phyloP scores from a whole-genome alignment of 2,329 filamentous ascomycete species.

The Sclerotinia spermophila region DNA sequence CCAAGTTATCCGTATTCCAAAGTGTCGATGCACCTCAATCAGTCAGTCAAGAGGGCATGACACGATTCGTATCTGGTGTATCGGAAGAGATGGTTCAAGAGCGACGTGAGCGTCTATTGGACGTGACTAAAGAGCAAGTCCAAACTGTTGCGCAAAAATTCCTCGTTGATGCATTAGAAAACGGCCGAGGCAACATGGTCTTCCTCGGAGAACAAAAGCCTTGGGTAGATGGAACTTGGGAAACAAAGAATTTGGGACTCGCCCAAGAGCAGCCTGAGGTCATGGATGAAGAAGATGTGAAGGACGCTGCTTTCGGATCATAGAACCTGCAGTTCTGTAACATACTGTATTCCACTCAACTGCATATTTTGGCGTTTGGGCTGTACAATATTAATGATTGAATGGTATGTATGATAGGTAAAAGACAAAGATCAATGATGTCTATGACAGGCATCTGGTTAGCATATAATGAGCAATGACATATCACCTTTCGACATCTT shows the following conservation, averaged over 20 bases:
- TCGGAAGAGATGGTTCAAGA: slow-evolving; percentile 85
- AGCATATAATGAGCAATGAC: slow-evolving; percentile 11
- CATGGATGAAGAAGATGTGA: slow-evolving; percentile 33
- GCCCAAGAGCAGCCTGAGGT: slow-evolving; percentile 43
- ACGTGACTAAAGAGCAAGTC: slow-evolving; percentile 79
- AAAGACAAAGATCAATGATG: background rate
- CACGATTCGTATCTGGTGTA: slow-evolving; percentile 77
- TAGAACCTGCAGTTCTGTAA: slow-evolving; percentile 29
- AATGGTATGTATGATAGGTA: slow-evolving; percentile 17
- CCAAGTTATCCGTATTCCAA: slow-evolving; percentile 94
- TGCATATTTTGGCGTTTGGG: slow-evolving; percentile 22
- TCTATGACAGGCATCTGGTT: slow-evolving; percentile 5
- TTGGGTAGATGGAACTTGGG: slow-evolving; percentile 74
- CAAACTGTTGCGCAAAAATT: slow-evolving; percentile 77
- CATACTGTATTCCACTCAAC: slow-evolving; percentile 33
- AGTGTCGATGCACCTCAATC: slow-evolving; percentile 81
- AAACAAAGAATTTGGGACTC: slow-evolving; percentile 69
- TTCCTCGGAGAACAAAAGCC: slow-evolving; percentile 81
- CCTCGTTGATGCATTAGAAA: slow-evolving; percentile 63
- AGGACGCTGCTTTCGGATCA: slow-evolving; percentile 31
- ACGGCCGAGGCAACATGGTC: slow-evolving; percentile 58
- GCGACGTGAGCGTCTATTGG: slow-evolving; percentile 77
- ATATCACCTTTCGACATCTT: slow-evolving; percentile 8
- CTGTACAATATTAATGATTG: slow-evolving; percentile 20
- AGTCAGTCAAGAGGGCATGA: slow-evolving; percentile 85